Base-by-base conservation (phyloP, 148 eudicot genomes). In the Vaccinium macrocarpon region DNA sequence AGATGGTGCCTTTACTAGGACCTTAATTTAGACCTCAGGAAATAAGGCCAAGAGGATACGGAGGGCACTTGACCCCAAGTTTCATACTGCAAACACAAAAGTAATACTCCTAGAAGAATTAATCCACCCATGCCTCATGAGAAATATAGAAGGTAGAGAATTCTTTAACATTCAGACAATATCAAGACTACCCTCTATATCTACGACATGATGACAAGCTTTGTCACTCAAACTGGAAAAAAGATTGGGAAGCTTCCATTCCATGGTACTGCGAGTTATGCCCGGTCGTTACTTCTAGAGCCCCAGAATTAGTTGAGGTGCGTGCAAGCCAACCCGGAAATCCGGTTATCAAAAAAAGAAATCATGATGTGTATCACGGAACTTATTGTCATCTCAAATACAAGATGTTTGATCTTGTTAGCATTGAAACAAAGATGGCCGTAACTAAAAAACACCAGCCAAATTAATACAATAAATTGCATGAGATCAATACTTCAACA, bases 381-480 rank as follows among this genome's bases (percentile, higher is more conserved):
- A 68, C 16, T 27, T 13, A 68, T 27, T 68, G 27, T 68, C 9
- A 13, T 68, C 73, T 68, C 19, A 2, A 27, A 42, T 46, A 74
- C 52, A 74, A 9, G 9, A 18, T 42, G 51, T 3, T 74, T 19
- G 51, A 74, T 74, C 27, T 42, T 25, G 25, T 74, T 46, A 46
- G 25, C 25, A 18, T 42, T 42, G 19, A 42, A 73, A 9, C 9
- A 64, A 64, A n/a, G 32, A 74, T 42, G 78, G 25, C 51, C 1
- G n/a, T 50, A 35, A 73, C 19, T 8, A 74, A 42, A 62, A 42
- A 73, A 74, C 8, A 74, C 49, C 51, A 19, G 56, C 80, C 52
- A 50, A 52, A 51, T 18, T n/a, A 76, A 76, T 35, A 76, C 32
- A 76, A 76, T 32, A 76, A 13, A 76, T 48, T 11, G 79, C 79